These are phyloP conservation scores for Aspergillus sojae DNA, from an alignment of 2,329 filamentous ascomycete genomes.

Conservation along the genomic window DNA sequence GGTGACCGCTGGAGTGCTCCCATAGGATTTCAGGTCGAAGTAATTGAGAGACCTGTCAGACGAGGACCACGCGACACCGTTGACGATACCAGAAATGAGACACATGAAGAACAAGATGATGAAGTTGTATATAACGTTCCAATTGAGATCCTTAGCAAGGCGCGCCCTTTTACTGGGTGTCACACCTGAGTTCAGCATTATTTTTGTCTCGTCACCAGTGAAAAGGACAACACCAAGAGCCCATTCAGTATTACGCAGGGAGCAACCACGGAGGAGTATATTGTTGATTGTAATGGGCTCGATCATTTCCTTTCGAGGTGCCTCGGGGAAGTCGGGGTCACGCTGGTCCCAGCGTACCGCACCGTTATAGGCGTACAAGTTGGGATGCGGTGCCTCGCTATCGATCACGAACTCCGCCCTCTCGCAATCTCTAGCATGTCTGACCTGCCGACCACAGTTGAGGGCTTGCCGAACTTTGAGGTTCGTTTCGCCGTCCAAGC, in stretches of 20 bases:
- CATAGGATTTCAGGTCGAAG: conserved; percentile 86
- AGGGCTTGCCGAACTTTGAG: conserved; percentile 91
- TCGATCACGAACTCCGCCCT: conserved; percentile 83
- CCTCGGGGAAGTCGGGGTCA: conserved; percentile 64
- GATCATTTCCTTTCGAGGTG: conserved; percentile 73
- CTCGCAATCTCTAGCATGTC: conserved; percentile 91
- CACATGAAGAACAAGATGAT: conserved; percentile 87
- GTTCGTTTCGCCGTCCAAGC: conserved; percentile 96
- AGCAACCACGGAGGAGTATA: conserved; percentile 87
- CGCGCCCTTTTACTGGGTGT: conserved; percentile 92
- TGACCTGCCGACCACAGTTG: conserved; percentile 78
- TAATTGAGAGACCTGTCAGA: conserved; percentile 72
- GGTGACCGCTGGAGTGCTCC: conserved; percentile 71
- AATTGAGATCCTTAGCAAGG: conserved; percentile 91
- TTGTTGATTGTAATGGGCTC: conserved; percentile 97
- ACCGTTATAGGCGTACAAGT: conserved; percentile 92
- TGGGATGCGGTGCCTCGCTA: conserved; percentile 87
- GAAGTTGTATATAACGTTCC: conserved; percentile 97
- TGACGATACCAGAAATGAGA: conserved; percentile 78
- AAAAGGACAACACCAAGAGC: conserved; percentile 88
- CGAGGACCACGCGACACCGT: conserved; percentile 79
- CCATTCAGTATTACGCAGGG: conserved; percentile 95
- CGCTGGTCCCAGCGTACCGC: conserved; percentile 84
- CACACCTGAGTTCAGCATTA: conserved; percentile 97
- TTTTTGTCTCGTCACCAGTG: conserved; percentile 95